A percentile compares a stretch with the other conserved stretches of the same genome.
Evolutionary conservation across 2,329 filamentous ascomycete genomes (phyloP).

Genomic region (Septoria linicola): DNA sequence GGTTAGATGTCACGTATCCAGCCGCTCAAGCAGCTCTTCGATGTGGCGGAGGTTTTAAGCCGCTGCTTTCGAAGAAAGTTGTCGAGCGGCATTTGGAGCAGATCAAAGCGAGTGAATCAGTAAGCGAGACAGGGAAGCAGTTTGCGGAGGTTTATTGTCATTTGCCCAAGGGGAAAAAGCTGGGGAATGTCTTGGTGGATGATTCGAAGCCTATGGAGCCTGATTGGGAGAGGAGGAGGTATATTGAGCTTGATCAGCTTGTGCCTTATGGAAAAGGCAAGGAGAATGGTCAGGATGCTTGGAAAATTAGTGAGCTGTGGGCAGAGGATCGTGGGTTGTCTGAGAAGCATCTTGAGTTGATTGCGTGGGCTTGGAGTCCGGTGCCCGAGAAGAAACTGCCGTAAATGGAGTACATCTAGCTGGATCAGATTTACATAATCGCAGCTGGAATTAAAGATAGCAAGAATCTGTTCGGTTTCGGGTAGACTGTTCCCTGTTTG

Average conservation of each 20-base stretch:
- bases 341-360: constrained; percentile 28
- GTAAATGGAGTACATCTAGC: not conserved
- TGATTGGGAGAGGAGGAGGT: constrained; percentile 35
- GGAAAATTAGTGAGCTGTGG: constrained; percentile 30
- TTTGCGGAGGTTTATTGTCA: constrained; percentile 32
- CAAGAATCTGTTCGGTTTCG: not conserved
- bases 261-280: constrained; percentile 28
- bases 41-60: constrained; percentile 34
- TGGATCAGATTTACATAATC: not conserved
- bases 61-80: constrained; percentile 32
- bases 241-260: constrained; percentile 27
- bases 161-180: constrained; percentile 31
- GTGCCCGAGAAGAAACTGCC: constrained; percentile 28
- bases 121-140: constrained; percentile 20
- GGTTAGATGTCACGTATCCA: constrained; percentile 36
- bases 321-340: constrained; percentile 24
- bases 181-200: constrained; percentile 36
- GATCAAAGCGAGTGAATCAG: constrained; percentile 23
- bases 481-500: no score
- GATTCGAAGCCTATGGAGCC: constrained; percentile 30
- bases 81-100: constrained; percentile 23
- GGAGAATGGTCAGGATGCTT: constrained; percentile 22
- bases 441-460: not conserved
- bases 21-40: constrained; percentile 26
- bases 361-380: constrained; percentile 37